These are phyloP conservation scores for Agrocybe praecox DNA, from an alignment of 768 basidiomycete genomes.

Conservation along the genomic window DNA sequence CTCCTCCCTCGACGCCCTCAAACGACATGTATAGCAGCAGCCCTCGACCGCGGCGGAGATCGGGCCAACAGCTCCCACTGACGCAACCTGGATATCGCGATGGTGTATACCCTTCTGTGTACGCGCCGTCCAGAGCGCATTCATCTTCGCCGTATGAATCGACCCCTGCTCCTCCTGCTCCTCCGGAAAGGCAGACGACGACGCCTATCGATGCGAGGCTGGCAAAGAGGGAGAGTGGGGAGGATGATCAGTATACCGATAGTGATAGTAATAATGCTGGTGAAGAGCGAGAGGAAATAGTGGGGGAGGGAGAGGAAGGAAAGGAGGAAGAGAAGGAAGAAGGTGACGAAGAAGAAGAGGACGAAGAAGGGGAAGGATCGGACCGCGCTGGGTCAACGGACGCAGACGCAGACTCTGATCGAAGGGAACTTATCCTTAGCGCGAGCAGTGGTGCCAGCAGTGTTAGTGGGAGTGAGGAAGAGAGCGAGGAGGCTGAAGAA, in stretches of 20 bases:
- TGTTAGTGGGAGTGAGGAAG: too few species aligned
- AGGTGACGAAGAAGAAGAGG: slow-evolving; percentile 10
- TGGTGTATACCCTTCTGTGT: too few species aligned
- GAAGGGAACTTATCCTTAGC: not conserved
- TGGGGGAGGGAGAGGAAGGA: not conserved
- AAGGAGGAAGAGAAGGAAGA: not conserved
- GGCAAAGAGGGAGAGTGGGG: not conserved
- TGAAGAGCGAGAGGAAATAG: not conserved
- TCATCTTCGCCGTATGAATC: not conserved
- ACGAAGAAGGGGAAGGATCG: slow-evolving; percentile 2
- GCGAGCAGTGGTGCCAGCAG: not conserved
- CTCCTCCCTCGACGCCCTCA: not conserved
- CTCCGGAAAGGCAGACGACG: not conserved
- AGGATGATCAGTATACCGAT: not conserved
- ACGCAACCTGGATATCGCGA: too few species aligned
- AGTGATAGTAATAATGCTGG: not conserved
- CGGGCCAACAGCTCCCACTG: not conserved
- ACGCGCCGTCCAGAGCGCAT: too few species aligned
- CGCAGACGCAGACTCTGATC: not conserved
- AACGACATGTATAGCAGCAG: not conserved
- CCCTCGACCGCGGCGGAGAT: not conserved
- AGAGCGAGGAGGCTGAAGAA: too few species aligned
- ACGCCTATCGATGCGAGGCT: not conserved
- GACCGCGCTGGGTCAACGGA: not conserved
- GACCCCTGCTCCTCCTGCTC: not conserved